Base-by-base conservation (phyloP, 139 green algal species). In the Bryopsis sp. region DNA sequence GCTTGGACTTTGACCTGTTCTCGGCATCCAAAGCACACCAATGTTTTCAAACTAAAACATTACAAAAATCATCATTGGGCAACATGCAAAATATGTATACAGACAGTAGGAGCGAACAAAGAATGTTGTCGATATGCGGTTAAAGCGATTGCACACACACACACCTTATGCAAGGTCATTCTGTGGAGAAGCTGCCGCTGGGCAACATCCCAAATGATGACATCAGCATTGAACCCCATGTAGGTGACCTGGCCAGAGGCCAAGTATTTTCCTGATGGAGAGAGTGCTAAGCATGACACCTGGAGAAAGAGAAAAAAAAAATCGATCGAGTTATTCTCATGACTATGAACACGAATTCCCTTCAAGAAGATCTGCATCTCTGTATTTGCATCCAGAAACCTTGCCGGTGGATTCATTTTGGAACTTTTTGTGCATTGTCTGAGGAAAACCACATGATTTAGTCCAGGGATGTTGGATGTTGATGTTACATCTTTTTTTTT, bases 141-240 rank as follows among this genome's bases (percentile, higher is more conserved):
- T 36, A 58, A 61, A 35, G 2, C 19, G 15, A 48, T 43, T 34
- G 7, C 57, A 70, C 1, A 31, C 54, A 19, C 31, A 60, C 80
- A 11, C 33, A 89, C 88, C 77, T 93, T 93, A 80, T 95, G 89
- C 59, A 94, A 74, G 3, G 68, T 78, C 81, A 94, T 80, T 11
- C 81, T 70, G 72, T 94, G 85, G 43, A 91, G 8, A 11, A 89
- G 62, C 36, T 72, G 77, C 11, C 75, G 73, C 0, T 65, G 72
- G 38, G 86, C 80, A 47, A 94, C 36, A 72, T 94, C 87, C 89
- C 89, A 95, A 6, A 95, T 78, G 71, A 93, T 91, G 58, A 95
- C 86, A 47, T 92, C 86, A 24, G 89, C 89, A 19, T 75, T 82
- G 75, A 94, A 90, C 3, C 89, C 89, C 83, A 92, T 89, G 79